A percentile compares a stretch with the other conserved stretches of the same genome.
Evolutionary conservation across 345 rosid species (phyloP).

Genomic region (Eucalyptus sp.): DNA sequence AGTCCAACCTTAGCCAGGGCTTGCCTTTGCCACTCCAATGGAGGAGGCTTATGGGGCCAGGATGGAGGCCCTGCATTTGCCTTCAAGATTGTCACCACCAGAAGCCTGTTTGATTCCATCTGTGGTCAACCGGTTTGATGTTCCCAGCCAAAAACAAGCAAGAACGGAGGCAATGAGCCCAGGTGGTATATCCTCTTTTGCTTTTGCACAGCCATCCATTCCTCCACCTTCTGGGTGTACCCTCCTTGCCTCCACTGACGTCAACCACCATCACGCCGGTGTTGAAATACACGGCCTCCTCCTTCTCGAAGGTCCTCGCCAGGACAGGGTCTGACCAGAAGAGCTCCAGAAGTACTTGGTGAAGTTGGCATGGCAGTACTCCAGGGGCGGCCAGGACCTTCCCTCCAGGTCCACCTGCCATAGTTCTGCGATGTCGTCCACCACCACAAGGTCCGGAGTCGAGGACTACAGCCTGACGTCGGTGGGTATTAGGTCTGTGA

Average conservation of each 20-base stretch:
- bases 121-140: conserved; percentile 35
- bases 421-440: conserved; percentile 31
- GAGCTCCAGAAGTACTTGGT: conserved; percentile 22
- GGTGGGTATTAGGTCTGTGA: conserved; percentile 20
- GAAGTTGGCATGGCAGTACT: conserved; percentile 39
- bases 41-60: conserved; percentile 42
- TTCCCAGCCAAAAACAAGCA: conserved; percentile 46
- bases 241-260: conserved; percentile 34
- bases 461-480: conserved; percentile 16
- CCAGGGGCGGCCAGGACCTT: conserved; percentile 38
- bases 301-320: conserved; percentile 16
- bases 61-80: conserved; percentile 36
- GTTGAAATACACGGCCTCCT: conserved; percentile 32
- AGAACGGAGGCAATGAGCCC: conserved; percentile 44
- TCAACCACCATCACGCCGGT: conserved; percentile 48
- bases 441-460: conserved; percentile 44
- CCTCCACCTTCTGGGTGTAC: conserved; percentile 33
- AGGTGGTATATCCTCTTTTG: conserved; percentile 39
- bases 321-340: conserved; percentile 25
- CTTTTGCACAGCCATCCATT: conserved; percentile 45
- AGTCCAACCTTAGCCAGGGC: conserved; percentile 47
- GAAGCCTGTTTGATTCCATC: conserved; percentile 49
- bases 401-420: conserved; percentile 35
- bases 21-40: conserved; percentile 60
- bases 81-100: conserved; percentile 41